Evolutionary conservation across 441 rosid genomes (phyloP), one percentile per base, ranked within the genome.

Genomic region (Eruca vesicaria): DNA sequence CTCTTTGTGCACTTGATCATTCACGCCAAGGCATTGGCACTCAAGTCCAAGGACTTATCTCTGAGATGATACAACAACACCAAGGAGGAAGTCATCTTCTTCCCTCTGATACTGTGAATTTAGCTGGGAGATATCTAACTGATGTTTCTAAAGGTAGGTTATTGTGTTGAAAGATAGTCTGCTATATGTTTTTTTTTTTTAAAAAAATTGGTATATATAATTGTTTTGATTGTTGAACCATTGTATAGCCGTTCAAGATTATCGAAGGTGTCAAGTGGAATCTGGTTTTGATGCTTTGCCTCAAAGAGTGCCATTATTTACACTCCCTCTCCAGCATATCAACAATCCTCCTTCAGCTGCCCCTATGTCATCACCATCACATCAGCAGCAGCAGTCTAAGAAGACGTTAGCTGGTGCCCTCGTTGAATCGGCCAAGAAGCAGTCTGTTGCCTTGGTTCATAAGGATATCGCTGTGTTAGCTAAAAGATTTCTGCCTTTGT

Each of bases 381-480:
- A 79, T 80, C 91, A 81, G 81, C 89, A 83, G 81, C 89, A 83
- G 68, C 89, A 83, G 26, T 72, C 75, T 69, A 96, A 88, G 84
- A 94, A 89, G 86, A 88, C 98, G 36, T 76, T 94, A 81, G 98
- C 98, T 74, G 93, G 92, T 71, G 81, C 96, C 48, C 85, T 92
- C 59, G 96, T 94, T 79, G 99, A 94, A 82, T 86, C 83, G 68
- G 89, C 89, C 35, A 93, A 86, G 88, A 94, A 88, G 81, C 88
- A 94, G 70, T 89, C 97, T 62, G 82, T 92, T 85, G 98, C 98
- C 70, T 80, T 89, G 74, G 98, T 96, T n/a, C 93, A 94, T 55
- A 92, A 86, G 80, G 87, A 92, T 72, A 89, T 94, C 74, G 91
- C 97, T 78, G 87, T 80, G 87, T 83, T 88, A 83, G 93, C 95